Evolutionary conservation across 495 filamentous ascomycete species (phyloP), one percentile per base, ranked within the genome.

Genomic region (Podospora appendiculata): DNA sequence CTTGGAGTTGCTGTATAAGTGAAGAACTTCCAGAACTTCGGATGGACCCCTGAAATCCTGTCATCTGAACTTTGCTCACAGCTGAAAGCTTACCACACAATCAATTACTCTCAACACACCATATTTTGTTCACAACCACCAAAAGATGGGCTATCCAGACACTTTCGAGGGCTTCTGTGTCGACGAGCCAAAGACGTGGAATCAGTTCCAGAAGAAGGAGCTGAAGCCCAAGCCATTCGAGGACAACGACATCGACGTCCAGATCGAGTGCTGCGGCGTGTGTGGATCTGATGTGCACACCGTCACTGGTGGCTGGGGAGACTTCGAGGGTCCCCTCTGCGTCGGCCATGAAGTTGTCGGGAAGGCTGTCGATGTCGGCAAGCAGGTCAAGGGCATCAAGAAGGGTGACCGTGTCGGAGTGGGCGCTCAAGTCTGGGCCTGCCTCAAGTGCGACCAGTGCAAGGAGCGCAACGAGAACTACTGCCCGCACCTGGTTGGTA

Each of bases 201-300:
- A 55, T 53, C 18, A 57, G 42, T 65, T 57, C 53, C 47, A 57
- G 44, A 51, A 50, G 32, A 3, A 14, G 18, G 58, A 89, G 84
- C 85, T 88, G 71, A 85, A 83, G 60, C 79, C 87, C 56, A 93
- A 91, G 74, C 76, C 79, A 6, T 90, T 92, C 54, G 86, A 80
- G 41, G 81, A 85, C 45, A 70, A 83, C 70, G 87, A 90, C 58
- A 75, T 90, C 52, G 88, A 90, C 56, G 75, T 90, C 50, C 77
- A 74, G 60, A 72, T 72, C 56, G 65, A 69, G 46, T 68, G 66
- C 58, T 93, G 88, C 65, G 88, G 88, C 59, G 84, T 92, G 10
- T 90, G 87, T 66, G 87, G 84, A 9, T 85, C 79, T 19, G 88
- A 91, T 59, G 81, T 89, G 13, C 88, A 92, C 72, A 88, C 82